Evolutionary conservation across 2,329 filamentous ascomycete species (phyloP), one percentile per base, ranked within the genome.

Genomic region (Xylaria arbuscula): DNA sequence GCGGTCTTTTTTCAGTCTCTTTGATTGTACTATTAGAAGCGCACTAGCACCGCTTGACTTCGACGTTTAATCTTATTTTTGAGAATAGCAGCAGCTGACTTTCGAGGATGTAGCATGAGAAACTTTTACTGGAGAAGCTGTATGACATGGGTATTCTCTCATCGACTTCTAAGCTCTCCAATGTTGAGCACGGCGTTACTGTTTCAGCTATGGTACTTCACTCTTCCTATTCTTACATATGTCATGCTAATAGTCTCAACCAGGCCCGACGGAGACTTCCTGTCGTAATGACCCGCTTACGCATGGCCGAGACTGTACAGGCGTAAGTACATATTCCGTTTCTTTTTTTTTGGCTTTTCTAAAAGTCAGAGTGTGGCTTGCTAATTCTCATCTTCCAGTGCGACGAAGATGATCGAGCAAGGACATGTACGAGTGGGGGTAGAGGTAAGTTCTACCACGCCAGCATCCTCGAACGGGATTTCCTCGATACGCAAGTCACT

Each of bases 351-450:
- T 8, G 9, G 55, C 34, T 17, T n/a, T 36, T 13, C 36, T n/a
- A 4, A 9, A 45, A 19, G 17, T 9, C 1, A 34, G 47, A 10
- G 15, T 38, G 9, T 32, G 28, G 13, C 22, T 60, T 48, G 24
- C 70, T 68, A 19, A 68, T 13, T 22, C 13, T 5, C 8, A 50
- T 24, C 3, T 51, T 51, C 3, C 8, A 70, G 68, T 59, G 92
- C 92, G 47, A 92, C 89, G 8, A 94, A 93, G 75, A 92, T 97
- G 81, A 92, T 98, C 67, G 95, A 98, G 84, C 93, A 97, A 78
- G 95, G 95, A 7, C 94, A 98, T 79, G 94, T 98, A 3, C 86
- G 95, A 56, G 93, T 97, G 1, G 95, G 95, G 13, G 94, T 93
- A 0, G 93, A 98, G 77, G 92, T 94, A 67, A 40, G 67, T 54